phyloP scores from a whole-genome alignment of 257 asterid genomes.

The Gardenia jasminoides region DNA sequence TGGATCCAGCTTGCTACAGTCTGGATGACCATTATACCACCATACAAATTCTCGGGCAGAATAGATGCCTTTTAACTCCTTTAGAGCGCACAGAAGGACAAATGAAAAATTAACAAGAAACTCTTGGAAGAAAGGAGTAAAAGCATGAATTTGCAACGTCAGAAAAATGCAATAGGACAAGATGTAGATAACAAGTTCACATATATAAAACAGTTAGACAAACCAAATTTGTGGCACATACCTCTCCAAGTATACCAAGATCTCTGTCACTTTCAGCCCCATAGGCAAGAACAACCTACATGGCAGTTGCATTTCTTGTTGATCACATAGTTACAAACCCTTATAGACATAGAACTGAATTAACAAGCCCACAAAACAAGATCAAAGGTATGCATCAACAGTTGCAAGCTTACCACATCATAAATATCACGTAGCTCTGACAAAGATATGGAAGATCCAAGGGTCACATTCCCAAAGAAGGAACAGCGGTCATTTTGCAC shows the following conservation, averaged over 20 bases:
- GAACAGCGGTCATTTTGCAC: slow-evolving; percentile 72
- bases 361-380: background rate
- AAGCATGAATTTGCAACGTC: background rate
- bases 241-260: slow-evolving; percentile 89
- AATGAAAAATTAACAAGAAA: slow-evolving; percentile 18
- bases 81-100: slow-evolving; percentile 10
- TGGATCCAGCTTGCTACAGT: slow-evolving; percentile 66
- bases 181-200: background rate
- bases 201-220: background rate
- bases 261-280: slow-evolving; percentile 95
- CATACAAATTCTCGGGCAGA: slow-evolving; percentile 96
- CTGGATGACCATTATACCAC: slow-evolving; percentile 99
- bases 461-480: slow-evolving; percentile 77
- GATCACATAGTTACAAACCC: background rate
- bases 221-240: slow-evolving; percentile 24
- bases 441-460: slow-evolving; percentile 75
- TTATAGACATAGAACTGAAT: slow-evolving; percentile 6
- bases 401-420: slow-evolving; percentile 59
- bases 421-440: slow-evolving; percentile 74
- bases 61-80: slow-evolving; percentile 62
- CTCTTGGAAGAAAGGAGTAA: background rate
- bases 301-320: background rate
- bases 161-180: background rate
- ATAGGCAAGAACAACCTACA: slow-evolving; percentile 88
- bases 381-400: slow-evolving; percentile 15